Evolutionary conservation across 768 basidiomycete species (phyloP), one percentile per base, ranked within the genome.

Genomic region (Austroboletus eburneus): DNA sequence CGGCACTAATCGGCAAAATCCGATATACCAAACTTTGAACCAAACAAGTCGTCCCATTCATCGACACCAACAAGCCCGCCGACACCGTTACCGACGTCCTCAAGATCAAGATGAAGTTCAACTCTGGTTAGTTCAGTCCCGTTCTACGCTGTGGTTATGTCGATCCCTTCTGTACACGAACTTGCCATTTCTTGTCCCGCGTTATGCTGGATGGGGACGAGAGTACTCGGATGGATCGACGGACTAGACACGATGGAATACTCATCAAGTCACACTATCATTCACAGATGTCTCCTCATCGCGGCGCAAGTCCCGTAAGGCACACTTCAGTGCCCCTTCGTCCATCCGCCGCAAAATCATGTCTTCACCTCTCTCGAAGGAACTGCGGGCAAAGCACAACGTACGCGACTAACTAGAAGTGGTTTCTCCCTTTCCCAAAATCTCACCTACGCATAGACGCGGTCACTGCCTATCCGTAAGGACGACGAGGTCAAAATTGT

Each of bases 401-500:
- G 93, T 95, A 66, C 61, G 88, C 75, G 23, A 25, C 29, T 12
- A 27, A 38, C 30, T 16, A 14, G 27, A 27, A 27, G 2, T 16
- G 9, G 30, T 29, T n/a, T 16, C 30, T 21, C 14, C 2, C 25
- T 38, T 35, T 16, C 18, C 25, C 8, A 18, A 21, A 20, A 39
- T 52, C 33, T 25, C 37, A 5, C 43, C 49, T 8, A 20, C 35
- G 29, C 42, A 12, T 57, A 95, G 92, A 73, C 83, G 57, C 93
- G 93, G 57, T 91, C 94, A 48, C 73, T 97, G 50, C 92, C 96
- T 46, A 82, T 98, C 63, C 88, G 96, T 65, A 97, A 97, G 71
- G 95, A 97, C 61, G 95, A 99, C 69, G 95, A 98, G 73, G 95
- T 98, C 55, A 77, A 87, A 65, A 92, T 99, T 61, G 90, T 97